Evolutionary conservation across 805 yeast species (phyloP), one percentile per base, ranked within the genome.

Genomic region (Starmerella asiatica): DNA sequence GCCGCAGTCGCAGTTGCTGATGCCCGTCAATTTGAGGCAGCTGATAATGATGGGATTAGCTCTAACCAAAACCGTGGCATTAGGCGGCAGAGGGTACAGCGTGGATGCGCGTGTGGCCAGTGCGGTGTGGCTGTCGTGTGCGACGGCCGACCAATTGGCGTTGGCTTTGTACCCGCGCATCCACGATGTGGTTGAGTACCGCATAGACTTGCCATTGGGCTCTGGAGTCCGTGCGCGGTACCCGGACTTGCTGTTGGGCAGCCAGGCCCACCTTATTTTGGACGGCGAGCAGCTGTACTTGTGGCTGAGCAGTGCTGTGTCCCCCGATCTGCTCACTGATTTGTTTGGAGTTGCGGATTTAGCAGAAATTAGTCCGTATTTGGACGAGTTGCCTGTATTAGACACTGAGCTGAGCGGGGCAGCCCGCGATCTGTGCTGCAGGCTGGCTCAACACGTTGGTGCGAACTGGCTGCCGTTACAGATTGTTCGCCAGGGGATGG

Each of bases 141-240:
- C 71, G 56, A 70, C 79, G 3, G 56, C 78, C 14, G 74, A 71
- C 18, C 67, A 67, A 37, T 62, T 86, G 17, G 62, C 75, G 18
- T 70, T 70, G 43, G 75, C 73, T 45, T 64, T 91, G 29, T 91
- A 86, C 53, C 97, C 98, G 1, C 75, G 79, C 9, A 63, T 88
- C 40, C 66, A 80, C 24, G 81, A 80, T 29, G 57, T 88, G 58
- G 82, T 24, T 8, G 34, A 21, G 4, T 34, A 21, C 19, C 21
- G 9, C 32, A 23, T 7, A 23, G 40, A 17, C 15, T 11, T 34
- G 9, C 60, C 2, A 78, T 15, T 28, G 17, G n/a, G n/a, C n/a
- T 9, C n/a, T 28, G 32, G 33, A 23, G 27, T 45, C 5, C 41
- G 42, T 3, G 53, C 53, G 1, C 34, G 47, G 16, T 34, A 26